A percentile compares a stretch with the other conserved stretches of the same genome.
Conservation (phyloP, 805 yeast genomes). For the Kockiozyma suomiensis region DNA sequence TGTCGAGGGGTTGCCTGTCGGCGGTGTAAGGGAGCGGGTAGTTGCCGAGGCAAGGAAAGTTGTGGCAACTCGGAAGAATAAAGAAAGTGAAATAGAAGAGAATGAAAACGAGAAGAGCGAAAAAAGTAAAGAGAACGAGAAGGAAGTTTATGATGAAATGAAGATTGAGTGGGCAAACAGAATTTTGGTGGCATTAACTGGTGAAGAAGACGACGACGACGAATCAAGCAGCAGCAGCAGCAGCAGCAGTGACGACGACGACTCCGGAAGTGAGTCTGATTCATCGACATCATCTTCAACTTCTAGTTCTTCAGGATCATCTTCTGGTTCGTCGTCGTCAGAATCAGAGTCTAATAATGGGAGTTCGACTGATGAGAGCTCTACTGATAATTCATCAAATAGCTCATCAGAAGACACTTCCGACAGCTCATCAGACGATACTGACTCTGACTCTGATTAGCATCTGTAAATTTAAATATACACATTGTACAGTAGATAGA, state of each 20-base stretch:
- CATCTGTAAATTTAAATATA: background rate
- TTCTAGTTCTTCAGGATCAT: background rate
- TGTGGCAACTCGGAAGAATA: background rate
- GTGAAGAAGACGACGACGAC: background rate
- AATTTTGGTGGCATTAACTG: background rate
- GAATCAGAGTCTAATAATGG: background rate
- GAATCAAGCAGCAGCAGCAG: background rate
- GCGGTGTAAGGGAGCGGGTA: constrained; percentile 15
- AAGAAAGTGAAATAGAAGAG: background rate
- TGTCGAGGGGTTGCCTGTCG: constrained; percentile 14
- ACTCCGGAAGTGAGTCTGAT: constrained; percentile 3
- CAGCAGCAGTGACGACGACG: background rate
- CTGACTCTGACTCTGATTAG: background rate
- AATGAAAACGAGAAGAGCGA: background rate
- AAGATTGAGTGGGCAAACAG: constrained; percentile 12
- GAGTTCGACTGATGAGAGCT: background rate
- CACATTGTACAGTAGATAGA: too few species aligned
- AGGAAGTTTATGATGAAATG: background rate
- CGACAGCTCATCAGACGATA: background rate
- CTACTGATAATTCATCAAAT: background rate
- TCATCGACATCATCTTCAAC: constrained; percentile 1
- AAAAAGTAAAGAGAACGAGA: background rate
- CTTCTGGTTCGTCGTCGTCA: background rate
- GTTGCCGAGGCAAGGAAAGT: constrained; percentile 14
- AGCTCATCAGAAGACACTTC: too few species aligned